phyloP scores from a whole-genome alignment of 225 moss, liverwort and hornwort genomes.

The Antitrichia curtipendula region DNA sequence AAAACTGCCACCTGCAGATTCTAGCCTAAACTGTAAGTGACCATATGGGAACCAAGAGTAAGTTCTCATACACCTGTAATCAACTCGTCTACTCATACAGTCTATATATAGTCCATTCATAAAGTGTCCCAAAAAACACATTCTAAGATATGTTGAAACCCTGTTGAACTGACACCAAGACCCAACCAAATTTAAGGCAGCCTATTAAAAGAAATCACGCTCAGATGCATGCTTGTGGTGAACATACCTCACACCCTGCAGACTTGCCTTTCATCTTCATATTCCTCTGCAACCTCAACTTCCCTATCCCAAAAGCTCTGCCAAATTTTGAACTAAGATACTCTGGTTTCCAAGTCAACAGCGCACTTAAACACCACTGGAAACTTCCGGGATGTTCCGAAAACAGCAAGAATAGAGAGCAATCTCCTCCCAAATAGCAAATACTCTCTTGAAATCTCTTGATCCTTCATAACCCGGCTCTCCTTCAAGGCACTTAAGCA shows the following conservation, averaged over 20 bases:
- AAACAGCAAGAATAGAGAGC: not conserved
- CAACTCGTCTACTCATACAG: not conserved
- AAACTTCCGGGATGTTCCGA: not conserved
- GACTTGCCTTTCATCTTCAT: not conserved
- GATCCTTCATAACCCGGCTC: not conserved
- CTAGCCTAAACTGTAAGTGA: too few relatives aligned
- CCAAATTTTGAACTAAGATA: not conserved
- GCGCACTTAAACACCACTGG: not conserved
- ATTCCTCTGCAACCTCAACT: not conserved
- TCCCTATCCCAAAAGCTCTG: not conserved
- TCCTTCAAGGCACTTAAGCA: not conserved
- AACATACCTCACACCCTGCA: not conserved
- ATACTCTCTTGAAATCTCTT: not conserved
- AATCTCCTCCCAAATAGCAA: not conserved
- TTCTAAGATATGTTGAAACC: not conserved
- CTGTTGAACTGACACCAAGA: not conserved
- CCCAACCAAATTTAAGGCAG: not conserved
- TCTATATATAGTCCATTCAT: not conserved
- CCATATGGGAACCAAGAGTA: not conserved
- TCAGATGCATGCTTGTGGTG: not conserved
- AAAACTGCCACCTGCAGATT: not conserved
- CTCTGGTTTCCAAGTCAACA: not conserved
- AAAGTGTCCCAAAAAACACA: not conserved
- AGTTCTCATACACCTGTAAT: not conserved
- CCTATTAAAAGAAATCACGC: not conserved